Base-by-base conservation (phyloP, 2,329 filamentous ascomycete genomes). In the Remersonia thermophila region DNA sequence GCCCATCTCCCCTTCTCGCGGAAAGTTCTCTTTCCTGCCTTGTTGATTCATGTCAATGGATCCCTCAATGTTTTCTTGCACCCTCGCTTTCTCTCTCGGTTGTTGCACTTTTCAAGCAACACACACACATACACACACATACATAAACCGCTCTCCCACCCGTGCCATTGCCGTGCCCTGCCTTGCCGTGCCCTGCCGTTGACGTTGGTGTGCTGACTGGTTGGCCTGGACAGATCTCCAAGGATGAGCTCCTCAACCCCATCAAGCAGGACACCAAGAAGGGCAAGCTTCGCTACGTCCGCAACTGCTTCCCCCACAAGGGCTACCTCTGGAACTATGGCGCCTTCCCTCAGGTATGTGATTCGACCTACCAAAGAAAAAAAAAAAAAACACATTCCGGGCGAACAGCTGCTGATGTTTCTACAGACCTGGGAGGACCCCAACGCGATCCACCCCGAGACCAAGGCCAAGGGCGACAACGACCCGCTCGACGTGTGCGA, bases 251-350 rank as follows among this genome's bases (percentile, higher is more conserved):
- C 57, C 80, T 96, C 61, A 96, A 95, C 74, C 89, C 89, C 60
- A 94, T 95, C 73, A 95, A 95, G 80, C 91, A 98, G 73, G 91
- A 98, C 63, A 77, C 78, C 65, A 96, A 98, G 83, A 96, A 98
- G 77, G 91, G 89, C 76, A 96, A 95, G 77, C 86, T 96, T 56
- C 84, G 91, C 58, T 98, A 81, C 62, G 91, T 98, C 61, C 86
- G 91, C 69, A 98, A 98, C 81, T 98, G 91, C 80, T 98, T 98
- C 77, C 91, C 91, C 55, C 91, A 98, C 82, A 96, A 98, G 78
- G 91, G 91, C 51, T 98, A 98, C 68, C 84, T 98, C 55, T 98
- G 91, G 91, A 98, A 98, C 78, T 98, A 98, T 69, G 91, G 91
- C 69, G 87, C 87, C 65, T 96, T 98, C 80, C 91, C 91, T 55